phyloP scores from a whole-genome alignment of 805 yeast genomes.

The Wickerhamiella musiphila region DNA sequence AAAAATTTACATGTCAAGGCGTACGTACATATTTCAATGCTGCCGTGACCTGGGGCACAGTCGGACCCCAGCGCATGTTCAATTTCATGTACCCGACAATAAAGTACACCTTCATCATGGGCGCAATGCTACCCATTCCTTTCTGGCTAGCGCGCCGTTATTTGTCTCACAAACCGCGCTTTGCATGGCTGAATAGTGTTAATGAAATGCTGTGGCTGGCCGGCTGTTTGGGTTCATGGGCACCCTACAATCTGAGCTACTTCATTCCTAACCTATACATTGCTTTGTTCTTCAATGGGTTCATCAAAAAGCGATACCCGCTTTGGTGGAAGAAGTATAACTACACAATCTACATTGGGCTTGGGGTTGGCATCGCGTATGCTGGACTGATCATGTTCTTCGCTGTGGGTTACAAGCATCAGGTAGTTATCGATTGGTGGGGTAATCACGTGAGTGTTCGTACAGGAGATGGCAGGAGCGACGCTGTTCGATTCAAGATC shows the following conservation, averaged over 20 bases:
- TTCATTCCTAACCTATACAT: slow-evolving; percentile 11
- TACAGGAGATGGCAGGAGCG: slow-evolving; percentile 3
- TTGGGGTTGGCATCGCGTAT: slow-evolving; percentile 47
- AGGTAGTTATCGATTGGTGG: slow-evolving; percentile 40
- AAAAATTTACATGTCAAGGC: slow-evolving; percentile 27
- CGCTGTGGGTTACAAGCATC: slow-evolving; percentile 27
- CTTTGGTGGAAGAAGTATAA: slow-evolving; percentile 39
- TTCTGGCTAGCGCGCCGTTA: slow-evolving; percentile 8
- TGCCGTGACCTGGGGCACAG: slow-evolving; percentile 37
- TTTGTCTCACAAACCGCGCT: slow-evolving; percentile 11
- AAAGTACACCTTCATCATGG: slow-evolving; percentile 45
- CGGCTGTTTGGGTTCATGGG: slow-evolving; percentile 28
- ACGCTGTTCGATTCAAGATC: slow-evolving; percentile 7
- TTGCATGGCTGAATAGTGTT: slow-evolving; percentile 19
- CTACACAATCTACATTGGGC: slow-evolving; percentile 37
- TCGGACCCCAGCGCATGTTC: slow-evolving; percentile 36
- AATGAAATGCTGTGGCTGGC: slow-evolving; percentile 28
- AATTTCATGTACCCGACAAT: slow-evolving; percentile 40
- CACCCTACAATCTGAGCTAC: slow-evolving; percentile 17
- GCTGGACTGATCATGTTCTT: slow-evolving; percentile 42
- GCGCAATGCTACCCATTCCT: slow-evolving; percentile 20
- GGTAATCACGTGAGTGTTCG: slow-evolving; percentile 38
- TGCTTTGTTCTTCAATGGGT: slow-evolving; percentile 29
- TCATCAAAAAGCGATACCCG: slow-evolving; percentile 30
- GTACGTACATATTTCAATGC: slow-evolving; percentile 28